Evolutionary conservation across 2,329 filamentous ascomycete species (phyloP).

Genomic region (Aspergillus fumigatus): DNA sequence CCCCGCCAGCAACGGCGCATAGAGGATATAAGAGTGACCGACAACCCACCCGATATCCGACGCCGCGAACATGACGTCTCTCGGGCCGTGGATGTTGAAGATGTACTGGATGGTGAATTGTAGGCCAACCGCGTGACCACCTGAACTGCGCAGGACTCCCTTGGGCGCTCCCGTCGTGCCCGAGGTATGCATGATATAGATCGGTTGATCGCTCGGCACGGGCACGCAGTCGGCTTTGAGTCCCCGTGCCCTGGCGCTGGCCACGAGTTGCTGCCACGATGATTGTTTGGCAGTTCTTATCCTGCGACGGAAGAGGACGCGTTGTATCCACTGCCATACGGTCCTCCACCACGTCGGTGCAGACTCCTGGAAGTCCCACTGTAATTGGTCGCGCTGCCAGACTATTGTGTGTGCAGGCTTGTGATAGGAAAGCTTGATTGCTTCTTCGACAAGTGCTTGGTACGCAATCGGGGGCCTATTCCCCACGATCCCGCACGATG

Average conservation of each 20-base stretch:
- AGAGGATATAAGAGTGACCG: constrained; percentile 81
- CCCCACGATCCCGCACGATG: constrained; percentile 88
- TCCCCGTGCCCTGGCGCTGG: constrained; percentile 63
- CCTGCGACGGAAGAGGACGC: constrained; percentile 30
- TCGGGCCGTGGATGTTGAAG: constrained; percentile 76
- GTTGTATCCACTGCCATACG: too few species aligned
- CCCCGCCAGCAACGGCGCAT: constrained; percentile 78
- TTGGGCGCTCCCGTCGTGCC: constrained; percentile 80
- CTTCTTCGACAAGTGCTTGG: constrained; percentile 69
- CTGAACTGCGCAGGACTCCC: constrained; percentile 75
- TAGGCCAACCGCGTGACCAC: constrained; percentile 81
- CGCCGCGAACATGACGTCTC: constrained; percentile 75
- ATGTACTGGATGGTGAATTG: constrained; percentile 77
- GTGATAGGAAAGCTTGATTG: constrained; percentile 61
- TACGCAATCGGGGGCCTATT: constrained; percentile 73
- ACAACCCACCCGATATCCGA: constrained; percentile 93
- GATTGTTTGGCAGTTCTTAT: constrained; percentile 61
- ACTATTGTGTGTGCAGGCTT: constrained; percentile 71
- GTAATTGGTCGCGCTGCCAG: constrained; percentile 75
- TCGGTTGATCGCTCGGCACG: constrained; percentile 67
- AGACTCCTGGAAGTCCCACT: constrained; percentile 64
- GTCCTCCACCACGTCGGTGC: too few species aligned
- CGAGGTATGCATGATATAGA: constrained; percentile 85
- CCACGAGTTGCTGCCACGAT: constrained; percentile 68
- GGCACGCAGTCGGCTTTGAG: constrained; percentile 70